Evolutionary conservation across 441 rosid species (phyloP), one percentile per base, ranked within the genome.

Genomic region (Erysimum pusillum): DNA sequence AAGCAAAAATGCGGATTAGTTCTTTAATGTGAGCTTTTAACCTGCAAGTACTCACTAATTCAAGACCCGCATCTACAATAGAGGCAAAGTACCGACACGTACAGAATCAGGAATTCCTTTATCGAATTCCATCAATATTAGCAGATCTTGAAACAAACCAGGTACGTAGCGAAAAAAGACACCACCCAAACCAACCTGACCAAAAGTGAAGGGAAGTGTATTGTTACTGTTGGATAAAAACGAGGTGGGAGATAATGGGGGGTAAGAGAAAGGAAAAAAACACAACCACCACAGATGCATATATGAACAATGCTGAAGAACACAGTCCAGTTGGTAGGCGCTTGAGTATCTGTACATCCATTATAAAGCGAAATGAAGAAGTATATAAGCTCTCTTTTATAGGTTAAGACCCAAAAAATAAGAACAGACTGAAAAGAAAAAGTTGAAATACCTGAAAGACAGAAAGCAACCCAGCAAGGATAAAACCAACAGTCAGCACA

Each of bases 101-200:
- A 89, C 96, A 87, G 88, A 88, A 85, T 87, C 89, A 13, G 81
- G 76, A 76, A 88, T 77, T 70, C 95, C 92, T 51, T 28, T 4
- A 2, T 15, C 1, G 6, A 35, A 9, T 18, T 4, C 25, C 67
- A 89, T 61, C 79, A 83, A 89, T 52, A 45, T 71, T 39, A 88
- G 88, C 34, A 89, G 4, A 18, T 87, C 71, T 25, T 22, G 86
- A 63, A 87, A 52, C 42, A 89, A 67, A 57, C 84, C 69, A 32
- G 93, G 92, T 71, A 89, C 49, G 73, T 85, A 87, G 57, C 83
- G 83, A 56, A 87, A 85, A 34, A 13, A 13, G 7, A 42, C 15
- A 42, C 2, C 14, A 13, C 48, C 1, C 5, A 42, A 42, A 42
- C 95, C 95, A 66, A 92, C 74, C 93, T 91, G 82, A 78, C 14